phyloP scores from a whole-genome alignment of 1,139 yeast genomes.

The Sugiyamaella grinbergsii region DNA sequence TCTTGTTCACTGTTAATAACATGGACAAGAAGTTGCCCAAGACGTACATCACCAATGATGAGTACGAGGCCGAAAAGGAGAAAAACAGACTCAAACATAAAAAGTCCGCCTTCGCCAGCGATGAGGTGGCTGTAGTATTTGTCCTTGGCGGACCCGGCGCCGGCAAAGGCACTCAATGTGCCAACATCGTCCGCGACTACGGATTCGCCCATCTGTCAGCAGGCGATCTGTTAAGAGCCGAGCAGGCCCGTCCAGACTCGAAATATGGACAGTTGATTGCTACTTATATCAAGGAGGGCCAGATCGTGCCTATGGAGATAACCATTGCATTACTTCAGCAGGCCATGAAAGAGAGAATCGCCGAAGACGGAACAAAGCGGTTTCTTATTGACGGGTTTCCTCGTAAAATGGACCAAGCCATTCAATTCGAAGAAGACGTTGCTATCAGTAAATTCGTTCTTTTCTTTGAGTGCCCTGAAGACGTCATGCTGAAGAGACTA shows the following conservation, averaged over 20 bases:
- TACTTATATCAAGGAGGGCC: slow-evolving; percentile 79
- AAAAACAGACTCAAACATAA: slow-evolving; percentile 30
- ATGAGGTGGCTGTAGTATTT: slow-evolving; percentile 75
- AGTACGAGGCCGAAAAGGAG: slow-evolving; percentile 52
- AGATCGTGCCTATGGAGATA: slow-evolving; percentile 93
- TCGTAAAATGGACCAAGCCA: slow-evolving; percentile 96
- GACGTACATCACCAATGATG: slow-evolving; percentile 56
- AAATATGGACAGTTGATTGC: slow-evolving; percentile 84
- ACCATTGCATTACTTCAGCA: slow-evolving; percentile 81
- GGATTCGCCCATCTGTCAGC: slow-evolving; percentile 90
- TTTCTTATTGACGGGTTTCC: slow-evolving; percentile 97
- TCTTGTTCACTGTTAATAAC: slow-evolving; percentile 54
- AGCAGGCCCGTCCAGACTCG: slow-evolving; percentile 81
- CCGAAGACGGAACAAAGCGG: slow-evolving; percentile 55
- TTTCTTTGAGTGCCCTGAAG: slow-evolving; percentile 93
- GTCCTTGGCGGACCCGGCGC: slow-evolving; percentile 85
- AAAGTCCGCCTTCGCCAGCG: slow-evolving; percentile 55
- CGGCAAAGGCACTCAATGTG: slow-evolving; percentile 97
- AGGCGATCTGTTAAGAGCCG: slow-evolving; percentile 92
- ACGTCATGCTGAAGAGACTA: slow-evolving; percentile 80
- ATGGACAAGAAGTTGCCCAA: slow-evolving; percentile 57
- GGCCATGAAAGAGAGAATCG: slow-evolving; percentile 63
- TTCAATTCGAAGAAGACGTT: slow-evolving; percentile 81
- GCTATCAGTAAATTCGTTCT: slow-evolving; percentile 75
- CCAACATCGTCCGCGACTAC: slow-evolving; percentile 73